Evolutionary conservation across 768 basidiomycete species (phyloP).

Genomic region (Stropharia rugosoannulata): DNA sequence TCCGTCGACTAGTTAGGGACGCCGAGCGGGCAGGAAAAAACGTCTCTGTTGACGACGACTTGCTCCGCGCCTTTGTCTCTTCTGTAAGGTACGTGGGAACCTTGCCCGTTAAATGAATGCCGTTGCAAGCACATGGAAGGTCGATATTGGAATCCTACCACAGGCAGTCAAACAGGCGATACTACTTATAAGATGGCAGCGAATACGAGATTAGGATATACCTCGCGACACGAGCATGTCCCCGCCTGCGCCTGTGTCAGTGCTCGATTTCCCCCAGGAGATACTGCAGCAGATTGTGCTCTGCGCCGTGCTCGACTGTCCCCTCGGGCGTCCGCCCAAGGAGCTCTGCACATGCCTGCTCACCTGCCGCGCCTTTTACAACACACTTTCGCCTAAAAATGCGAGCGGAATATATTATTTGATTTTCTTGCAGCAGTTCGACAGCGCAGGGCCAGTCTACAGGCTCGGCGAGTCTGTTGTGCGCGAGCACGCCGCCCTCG

Average conservation of each 20-base stretch:
- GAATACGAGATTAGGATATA: neutral
- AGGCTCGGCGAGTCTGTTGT: slow-evolving; percentile 31
- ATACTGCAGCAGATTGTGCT: slow-evolving; percentile 34
- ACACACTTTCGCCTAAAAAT: slow-evolving; percentile 22
- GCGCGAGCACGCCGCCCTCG: slow-evolving; percentile 35
- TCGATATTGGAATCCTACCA: slow-evolving; percentile 10
- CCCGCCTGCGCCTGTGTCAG: slow-evolving; percentile 29
- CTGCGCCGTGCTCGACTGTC: slow-evolving; percentile 25
- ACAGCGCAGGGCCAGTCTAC: slow-evolving; percentile 38
- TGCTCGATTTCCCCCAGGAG: slow-evolving; percentile 30
- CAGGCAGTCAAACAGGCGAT: slow-evolving; percentile 2
- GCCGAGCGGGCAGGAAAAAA: slow-evolving; percentile 2
- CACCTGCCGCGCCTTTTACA: slow-evolving; percentile 30
- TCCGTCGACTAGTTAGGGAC: slow-evolving; percentile 6
- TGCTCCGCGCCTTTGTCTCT: slow-evolving; percentile 11
- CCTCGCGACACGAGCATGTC: slow-evolving; percentile 5
- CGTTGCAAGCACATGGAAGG: slow-evolving; percentile 19
- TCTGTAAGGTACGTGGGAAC: slow-evolving; percentile 18
- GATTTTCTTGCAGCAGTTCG: slow-evolving; percentile 49
- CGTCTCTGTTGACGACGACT: slow-evolving; percentile 7
- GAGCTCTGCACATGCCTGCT: slow-evolving; percentile 28
- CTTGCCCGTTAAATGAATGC: slow-evolving; percentile 19
- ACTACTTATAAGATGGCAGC: slow-evolving; percentile 10
- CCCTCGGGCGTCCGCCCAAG: slow-evolving; percentile 29
- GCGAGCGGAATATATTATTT: slow-evolving; percentile 31